Evolutionary conservation across 345 rosid genomes (phyloP).

Genomic region (Abelmoschus esculentus): DNA sequence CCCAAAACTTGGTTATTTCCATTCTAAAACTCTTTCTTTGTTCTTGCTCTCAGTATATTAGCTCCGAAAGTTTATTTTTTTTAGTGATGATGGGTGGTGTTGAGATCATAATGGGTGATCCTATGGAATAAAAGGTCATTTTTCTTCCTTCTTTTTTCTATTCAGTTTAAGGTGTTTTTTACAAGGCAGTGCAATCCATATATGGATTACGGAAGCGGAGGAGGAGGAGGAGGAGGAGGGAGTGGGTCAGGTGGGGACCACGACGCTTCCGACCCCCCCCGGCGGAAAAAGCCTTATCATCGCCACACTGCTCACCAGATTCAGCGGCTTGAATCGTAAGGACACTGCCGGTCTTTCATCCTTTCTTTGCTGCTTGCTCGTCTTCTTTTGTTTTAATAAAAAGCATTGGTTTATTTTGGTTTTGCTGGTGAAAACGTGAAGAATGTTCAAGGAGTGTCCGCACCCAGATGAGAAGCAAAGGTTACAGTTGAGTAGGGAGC

Average conservation of each 20-base stretch:
- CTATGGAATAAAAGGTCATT: not conserved
- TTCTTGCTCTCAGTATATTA: not conserved
- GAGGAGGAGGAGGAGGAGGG: constrained; percentile 37
- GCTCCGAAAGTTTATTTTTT: too few species aligned
- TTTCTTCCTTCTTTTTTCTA: not conserved
- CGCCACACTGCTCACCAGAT: constrained; percentile 93
- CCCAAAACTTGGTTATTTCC: not conserved
- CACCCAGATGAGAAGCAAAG: constrained; percentile 99
- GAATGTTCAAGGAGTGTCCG: constrained; percentile 90
- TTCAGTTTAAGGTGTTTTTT: not conserved
- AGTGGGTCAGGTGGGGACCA: constrained; percentile 73
- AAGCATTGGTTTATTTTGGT: not conserved
- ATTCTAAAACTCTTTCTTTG: not conserved
- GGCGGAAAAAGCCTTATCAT: constrained; percentile 86
- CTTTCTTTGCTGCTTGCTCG: not conserved
- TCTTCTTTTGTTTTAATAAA: not conserved
- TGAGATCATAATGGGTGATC: not conserved
- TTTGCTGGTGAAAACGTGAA: constrained; percentile 22
- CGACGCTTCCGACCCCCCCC: constrained; percentile 48
- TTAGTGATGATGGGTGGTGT: not conserved
- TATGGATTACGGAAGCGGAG: constrained; percentile 50
- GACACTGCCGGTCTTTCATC: not conserved
- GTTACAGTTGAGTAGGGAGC: constrained; percentile 64
- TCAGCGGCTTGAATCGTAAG: constrained; percentile 86
- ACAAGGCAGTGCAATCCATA: not conserved